phyloP scores from a whole-genome alignment of 108 stramenopile species.

The Mediolabrus comicus region DNA sequence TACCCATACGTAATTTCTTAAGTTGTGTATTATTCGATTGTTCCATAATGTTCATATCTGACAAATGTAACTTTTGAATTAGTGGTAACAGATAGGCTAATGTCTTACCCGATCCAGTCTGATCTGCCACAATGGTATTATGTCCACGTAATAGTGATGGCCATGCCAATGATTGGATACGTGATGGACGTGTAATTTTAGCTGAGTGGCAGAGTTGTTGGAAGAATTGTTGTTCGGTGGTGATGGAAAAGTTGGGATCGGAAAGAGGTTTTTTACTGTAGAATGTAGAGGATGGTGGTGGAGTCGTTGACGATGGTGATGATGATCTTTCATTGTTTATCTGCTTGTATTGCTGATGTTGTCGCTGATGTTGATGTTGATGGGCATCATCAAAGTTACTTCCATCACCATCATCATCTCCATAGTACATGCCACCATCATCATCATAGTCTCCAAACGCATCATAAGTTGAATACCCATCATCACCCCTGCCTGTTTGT shows the following conservation, averaged over 20 bases:
- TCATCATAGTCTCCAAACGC: conserved; percentile 12
- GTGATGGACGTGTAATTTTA: conserved; percentile 62
- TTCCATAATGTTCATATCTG: not conserved
- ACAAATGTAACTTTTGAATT: conserved; percentile 40
- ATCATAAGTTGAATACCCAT: conserved; percentile 1
- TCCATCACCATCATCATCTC: not conserved
- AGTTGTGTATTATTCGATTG: conserved; percentile 17
- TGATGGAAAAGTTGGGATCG: conserved; percentile 56
- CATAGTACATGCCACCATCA: not conserved
- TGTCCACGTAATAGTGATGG: conserved; percentile 60
- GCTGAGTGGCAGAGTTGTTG: conserved; percentile 58
- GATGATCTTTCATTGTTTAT: not conserved
- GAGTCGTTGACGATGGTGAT: not conserved
- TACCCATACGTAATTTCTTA: conserved; percentile 32
- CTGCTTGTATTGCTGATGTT: not conserved
- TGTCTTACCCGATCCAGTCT: conserved; percentile 94
- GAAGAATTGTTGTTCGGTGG: conserved; percentile 21
- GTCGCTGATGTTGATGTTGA: not conserved
- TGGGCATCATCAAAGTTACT: conserved; percentile 8
- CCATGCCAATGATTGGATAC: conserved; percentile 84
- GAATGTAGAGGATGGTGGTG: conserved; percentile 53
- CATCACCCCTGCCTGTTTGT: not conserved
- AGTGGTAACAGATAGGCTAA: conserved; percentile 89
- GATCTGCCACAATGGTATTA: conserved; percentile 88
- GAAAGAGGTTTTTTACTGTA: conserved; percentile 66